Evolutionary conservation across 1,139 yeast species (phyloP).

Genomic region (Kodamaea anthophila): DNA sequence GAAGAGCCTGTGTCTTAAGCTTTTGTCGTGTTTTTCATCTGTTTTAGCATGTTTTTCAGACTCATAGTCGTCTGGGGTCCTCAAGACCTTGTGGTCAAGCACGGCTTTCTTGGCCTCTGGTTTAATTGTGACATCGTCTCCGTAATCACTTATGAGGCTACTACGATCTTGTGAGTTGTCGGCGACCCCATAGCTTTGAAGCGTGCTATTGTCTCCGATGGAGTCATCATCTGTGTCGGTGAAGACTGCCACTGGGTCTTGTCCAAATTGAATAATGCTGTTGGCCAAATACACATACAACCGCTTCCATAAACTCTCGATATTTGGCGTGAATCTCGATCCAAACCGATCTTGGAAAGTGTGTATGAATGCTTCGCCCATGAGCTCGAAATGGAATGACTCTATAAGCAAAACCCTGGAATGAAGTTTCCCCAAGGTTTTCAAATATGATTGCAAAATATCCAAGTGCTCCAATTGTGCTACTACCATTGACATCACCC

Average conservation of each 20-base stretch:
- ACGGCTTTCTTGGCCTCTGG: too few relatives aligned
- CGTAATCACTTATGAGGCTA: background rate
- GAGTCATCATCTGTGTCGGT: constrained; percentile 6
- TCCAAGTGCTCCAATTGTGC: constrained; percentile 36
- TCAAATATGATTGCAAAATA: constrained; percentile 52
- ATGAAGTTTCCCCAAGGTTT: constrained; percentile 67
- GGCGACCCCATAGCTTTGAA: background rate
- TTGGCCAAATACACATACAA: constrained; percentile 59
- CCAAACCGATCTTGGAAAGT: constrained; percentile 69
- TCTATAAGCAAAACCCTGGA: constrained; percentile 71
- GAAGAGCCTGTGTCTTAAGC: too few relatives aligned
- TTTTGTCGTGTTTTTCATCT: too few relatives aligned
- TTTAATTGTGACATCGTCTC: background rate
- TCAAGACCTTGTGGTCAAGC: too few relatives aligned
- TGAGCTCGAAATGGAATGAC: constrained; percentile 63
- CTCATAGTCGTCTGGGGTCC: too few relatives aligned
- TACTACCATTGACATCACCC: constrained; percentile 60
- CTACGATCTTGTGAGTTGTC: background rate
- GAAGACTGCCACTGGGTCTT: constrained; percentile 46
- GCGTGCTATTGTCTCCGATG: background rate
- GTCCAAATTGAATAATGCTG: constrained; percentile 55
- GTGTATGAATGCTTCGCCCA: constrained; percentile 73
- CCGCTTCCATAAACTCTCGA: constrained; percentile 70
- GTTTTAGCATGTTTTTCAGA: too few relatives aligned
- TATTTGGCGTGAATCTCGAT: constrained; percentile 37